Percentiles rank a stretch among this genome's conserved stretches.
These are phyloP conservation scores for Capillidium heterosporum DNA, from an alignment of 371 early-diverging fungal genomes.

Conservation along the genomic window DNA sequence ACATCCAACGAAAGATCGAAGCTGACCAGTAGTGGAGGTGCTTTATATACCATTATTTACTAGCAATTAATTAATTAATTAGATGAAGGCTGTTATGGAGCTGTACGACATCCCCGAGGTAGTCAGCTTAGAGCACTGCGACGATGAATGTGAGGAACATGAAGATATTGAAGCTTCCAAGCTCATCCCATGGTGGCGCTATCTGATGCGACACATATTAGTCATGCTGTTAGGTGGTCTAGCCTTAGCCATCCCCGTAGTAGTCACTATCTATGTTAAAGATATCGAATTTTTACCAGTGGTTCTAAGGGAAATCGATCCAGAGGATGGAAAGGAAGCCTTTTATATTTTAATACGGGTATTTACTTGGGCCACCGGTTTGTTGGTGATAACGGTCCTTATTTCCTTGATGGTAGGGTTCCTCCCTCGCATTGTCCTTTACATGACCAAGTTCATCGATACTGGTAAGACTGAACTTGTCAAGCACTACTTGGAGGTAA, in stretches of 20 bases:
- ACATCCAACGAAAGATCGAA: too few relatives aligned
- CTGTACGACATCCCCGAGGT: background rate
- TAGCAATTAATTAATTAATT: too few relatives aligned
- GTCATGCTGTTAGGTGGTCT: background rate
- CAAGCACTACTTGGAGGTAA: background rate
- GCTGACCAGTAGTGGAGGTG: too few relatives aligned
- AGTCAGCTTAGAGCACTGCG: background rate
- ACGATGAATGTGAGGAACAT: background rate
- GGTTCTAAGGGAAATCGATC: background rate
- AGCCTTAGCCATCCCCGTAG: background rate
- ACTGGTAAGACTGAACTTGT: constrained; percentile 1
- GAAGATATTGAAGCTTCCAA: background rate
- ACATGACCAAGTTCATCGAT: background rate
- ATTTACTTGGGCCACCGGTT: background rate
- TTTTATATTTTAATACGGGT: background rate
- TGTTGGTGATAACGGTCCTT: background rate
- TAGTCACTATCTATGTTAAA: background rate
- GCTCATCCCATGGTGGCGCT: background rate
- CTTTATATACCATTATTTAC: too few relatives aligned
- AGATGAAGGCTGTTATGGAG: background rate
- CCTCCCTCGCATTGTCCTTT: background rate
- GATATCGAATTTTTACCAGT: background rate
- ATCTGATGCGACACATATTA: background rate
- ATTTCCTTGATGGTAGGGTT: background rate
- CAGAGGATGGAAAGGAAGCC: background rate